Evolutionary conservation across 2,329 filamentous ascomycete species (phyloP), one percentile per base, ranked within the genome.

Genomic region (Blumeria graminis): DNA sequence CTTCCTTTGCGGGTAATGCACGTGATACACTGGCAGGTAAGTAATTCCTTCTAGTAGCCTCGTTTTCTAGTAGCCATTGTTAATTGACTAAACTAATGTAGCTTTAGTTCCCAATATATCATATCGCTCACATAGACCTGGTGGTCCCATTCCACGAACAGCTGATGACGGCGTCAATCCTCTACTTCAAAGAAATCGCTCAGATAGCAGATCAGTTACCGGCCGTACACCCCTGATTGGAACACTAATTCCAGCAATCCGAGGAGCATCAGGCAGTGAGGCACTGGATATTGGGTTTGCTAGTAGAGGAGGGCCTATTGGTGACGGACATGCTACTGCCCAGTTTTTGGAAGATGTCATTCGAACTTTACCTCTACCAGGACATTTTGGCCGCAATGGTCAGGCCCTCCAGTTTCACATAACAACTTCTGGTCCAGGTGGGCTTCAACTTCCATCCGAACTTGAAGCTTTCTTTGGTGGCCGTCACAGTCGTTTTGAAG

Each of bases 121-220:
- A 69, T 72, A 77, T 61, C 69, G 73, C 59, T 69, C 71, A 7
- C 75, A 80, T 62, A 73, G 78, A 57, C 68, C 75, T 56, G 73
- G 73, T 51, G 73, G 72, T 36, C 59, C 62, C 41, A 59, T 70
- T 18, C 71, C 76, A 35, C 70, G 76, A 55, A 74, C 76, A 57
- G 74, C 74, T 33, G 87, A 94, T 61, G 89, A 95, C 65, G 88
- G 87, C 3, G 75, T 81, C 22, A 95, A 96, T 65, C 90, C 90
- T 46, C 74, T 96, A 11, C 77, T 96, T 56, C 83, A 88, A 61
- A 82, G 86, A 57, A 68, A 69, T 50, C 68, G 59, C 51, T 55
- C 59, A 39, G 56, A 65, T 52, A 69, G 71, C 22, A 70, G 71
- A 57, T 74, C 79, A 16, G 65, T 64, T 36, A 64, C 72, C 8